Base-by-base conservation (phyloP, 2,329 filamentous ascomycete species). In the Torrubiellomyces zombiae region DNA sequence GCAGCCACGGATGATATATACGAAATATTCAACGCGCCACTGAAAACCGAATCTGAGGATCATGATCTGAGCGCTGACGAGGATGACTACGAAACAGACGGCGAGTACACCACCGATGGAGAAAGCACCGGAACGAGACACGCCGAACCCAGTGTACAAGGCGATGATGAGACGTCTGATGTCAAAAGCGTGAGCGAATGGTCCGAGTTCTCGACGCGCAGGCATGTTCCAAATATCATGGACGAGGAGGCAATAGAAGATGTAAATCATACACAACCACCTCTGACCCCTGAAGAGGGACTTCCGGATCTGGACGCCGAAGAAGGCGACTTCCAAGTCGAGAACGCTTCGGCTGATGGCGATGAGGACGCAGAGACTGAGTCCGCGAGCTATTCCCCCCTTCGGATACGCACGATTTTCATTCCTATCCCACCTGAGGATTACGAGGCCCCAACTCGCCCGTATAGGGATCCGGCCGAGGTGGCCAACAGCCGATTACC, bases 1-100 rank as follows among this genome's bases (percentile, higher is more conserved):
- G 86, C 89, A 35, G 89, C 89, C 4, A 94, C 86, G 33, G 85
- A 95, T 38, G 89, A 98, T 38, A 94, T 98, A 26, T 95, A 95
- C 42, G 83, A 83, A 29, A 81, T 98, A 23, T 98, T 95, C 53
- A 95, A 89, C 42, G 79, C 89, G 29, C 86, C 89, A 2, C 26
- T 45, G 36, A 32, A 43, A 35, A 10, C 43, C 25, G 28, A 29
- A 23, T 23, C 32, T 2, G 28, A 43, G 9, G 39, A 45, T 3
- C 44, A 38, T 2, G 54, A 56, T 6, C 55, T 51, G 20, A 60
- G 52, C 26, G 65, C 60, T 14, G 60, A 61, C 3, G 72, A 81
- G 9, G 73, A 75, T 28, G 71, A 76, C 22, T 78, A 78, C 35
- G 76, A 83, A 37, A 66, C 64, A 3, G 69, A 85, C 35, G 66